These are phyloP conservation scores for Prunus salicina DNA, from an alignment of 306 rosid genomes.

Conservation along the genomic window DNA sequence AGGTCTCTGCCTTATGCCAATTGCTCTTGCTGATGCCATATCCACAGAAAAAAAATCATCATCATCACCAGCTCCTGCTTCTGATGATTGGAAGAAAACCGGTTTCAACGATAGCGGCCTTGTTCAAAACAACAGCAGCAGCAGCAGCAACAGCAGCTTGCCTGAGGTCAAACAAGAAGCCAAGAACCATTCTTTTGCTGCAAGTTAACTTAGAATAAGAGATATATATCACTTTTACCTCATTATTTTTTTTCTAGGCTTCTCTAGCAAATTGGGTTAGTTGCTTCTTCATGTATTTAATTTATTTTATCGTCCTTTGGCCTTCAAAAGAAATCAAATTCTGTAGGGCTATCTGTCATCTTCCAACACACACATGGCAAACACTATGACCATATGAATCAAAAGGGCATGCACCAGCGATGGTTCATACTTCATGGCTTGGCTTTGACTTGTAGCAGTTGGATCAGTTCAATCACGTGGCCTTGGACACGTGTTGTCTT, in stretches of 20 bases:
- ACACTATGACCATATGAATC: too few species aligned
- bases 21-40: constrained; percentile 30
- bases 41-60: constrained; percentile 5
- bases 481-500: background rate
- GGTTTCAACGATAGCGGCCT: background rate
- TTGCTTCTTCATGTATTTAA: background rate
- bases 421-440: background rate
- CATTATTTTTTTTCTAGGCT: too few species aligned
- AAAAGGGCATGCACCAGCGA: background rate
- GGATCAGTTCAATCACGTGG: constrained; percentile 3
- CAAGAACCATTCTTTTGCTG: background rate
- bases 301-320: background rate
- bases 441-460: background rate
- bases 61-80: background rate
- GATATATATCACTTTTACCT: too few species aligned
- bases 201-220: background rate
- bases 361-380: too few species aligned
- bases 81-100: constrained; percentile 10
- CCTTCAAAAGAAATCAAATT: background rate
- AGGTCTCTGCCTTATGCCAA: constrained; percentile 26
- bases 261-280: background rate
- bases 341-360: background rate
- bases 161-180: background rate
- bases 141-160: constrained; percentile 5
- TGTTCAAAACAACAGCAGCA: constrained; percentile 4